phyloP scores from a whole-genome alignment of 169 alveolate genomes.

The Cryptosporidium meleagridis region DNA sequence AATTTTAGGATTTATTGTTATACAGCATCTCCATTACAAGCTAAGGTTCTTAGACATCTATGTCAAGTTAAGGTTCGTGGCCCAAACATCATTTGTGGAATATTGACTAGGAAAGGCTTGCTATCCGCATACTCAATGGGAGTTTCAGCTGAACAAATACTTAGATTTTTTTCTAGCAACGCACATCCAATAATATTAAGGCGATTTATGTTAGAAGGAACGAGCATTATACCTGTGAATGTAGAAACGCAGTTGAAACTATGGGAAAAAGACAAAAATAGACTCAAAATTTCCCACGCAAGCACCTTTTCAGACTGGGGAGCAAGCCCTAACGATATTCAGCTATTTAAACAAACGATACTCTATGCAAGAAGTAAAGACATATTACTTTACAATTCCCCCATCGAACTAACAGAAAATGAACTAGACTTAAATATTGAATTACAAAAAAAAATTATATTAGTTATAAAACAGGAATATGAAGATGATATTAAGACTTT shows the following conservation, averaged over 20 bases:
- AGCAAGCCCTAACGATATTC: slow-evolving; percentile 1
- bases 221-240: slow-evolving; percentile 83
- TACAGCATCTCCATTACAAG: slow-evolving; percentile 87
- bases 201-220: slow-evolving; percentile 54
- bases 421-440: not conserved
- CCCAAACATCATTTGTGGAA: slow-evolving; percentile 88
- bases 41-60: slow-evolving; percentile 85
- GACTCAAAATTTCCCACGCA: slow-evolving; percentile 76
- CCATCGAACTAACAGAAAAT: not conserved
- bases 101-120: slow-evolving; percentile 86
- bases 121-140: slow-evolving; percentile 87
- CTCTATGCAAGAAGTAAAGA: slow-evolving; percentile 42
- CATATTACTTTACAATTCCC: slow-evolving; percentile 14
- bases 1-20: slow-evolving; percentile 89
- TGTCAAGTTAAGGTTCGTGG: slow-evolving; percentile 89
- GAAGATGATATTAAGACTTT: slow-evolving; percentile 70
- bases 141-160: slow-evolving; percentile 88
- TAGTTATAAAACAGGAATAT: slow-evolving; percentile 25
- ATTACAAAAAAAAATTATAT: not conserved
- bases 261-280: slow-evolving; percentile 90
- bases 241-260: slow-evolving; percentile 87
- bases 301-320: slow-evolving; percentile 68
- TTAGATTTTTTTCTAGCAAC: slow-evolving; percentile 85
- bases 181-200: slow-evolving; percentile 79
- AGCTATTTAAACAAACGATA: slow-evolving; percentile 31